Evolutionary conservation across 768 basidiomycete species (phyloP).

Genomic region (Gelatoporia subvermispora): DNA sequence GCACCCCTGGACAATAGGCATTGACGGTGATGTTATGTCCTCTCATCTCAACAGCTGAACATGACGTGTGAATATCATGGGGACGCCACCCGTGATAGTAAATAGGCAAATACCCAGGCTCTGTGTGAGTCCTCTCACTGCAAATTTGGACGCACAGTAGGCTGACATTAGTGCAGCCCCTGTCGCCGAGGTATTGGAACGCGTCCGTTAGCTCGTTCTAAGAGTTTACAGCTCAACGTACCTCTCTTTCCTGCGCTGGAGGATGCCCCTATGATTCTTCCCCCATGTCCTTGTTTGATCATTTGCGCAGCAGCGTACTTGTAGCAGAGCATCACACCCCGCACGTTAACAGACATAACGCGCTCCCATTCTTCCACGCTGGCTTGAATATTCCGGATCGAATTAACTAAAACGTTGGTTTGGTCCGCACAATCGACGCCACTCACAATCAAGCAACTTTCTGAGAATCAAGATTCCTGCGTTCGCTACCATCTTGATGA

Average conservation of each 20-base stretch:
- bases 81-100: neutral
- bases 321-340: conserved; percentile 34
- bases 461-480: conserved; percentile 18
- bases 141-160: conserved; percentile 23
- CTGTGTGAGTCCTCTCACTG: conserved; percentile 21
- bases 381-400: neutral
- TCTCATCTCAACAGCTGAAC: conserved; percentile 19
- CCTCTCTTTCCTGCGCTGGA: neutral
- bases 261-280: conserved; percentile 31
- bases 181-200: neutral
- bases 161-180: conserved; percentile 1
- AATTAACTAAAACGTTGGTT: neutral
- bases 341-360: conserved; percentile 26
- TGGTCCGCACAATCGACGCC: neutral
- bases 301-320: conserved; percentile 35
- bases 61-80: too few relatives aligned
- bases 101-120: conserved; percentile 5
- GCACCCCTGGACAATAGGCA: conserved; percentile 22
- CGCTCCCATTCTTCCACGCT: conserved; percentile 27
- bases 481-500: conserved; percentile 24
- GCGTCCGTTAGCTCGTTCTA: conserved; percentile 9
- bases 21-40: conserved; percentile 22
- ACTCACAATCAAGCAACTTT: conserved; percentile 11
- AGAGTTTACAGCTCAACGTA: neutral
- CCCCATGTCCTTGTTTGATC: conserved; percentile 34